Evolutionary conservation across 2,329 filamentous ascomycete species (phyloP), one percentile per base, ranked within the genome.

Genomic region (Talaromyces albobiverticillius): DNA sequence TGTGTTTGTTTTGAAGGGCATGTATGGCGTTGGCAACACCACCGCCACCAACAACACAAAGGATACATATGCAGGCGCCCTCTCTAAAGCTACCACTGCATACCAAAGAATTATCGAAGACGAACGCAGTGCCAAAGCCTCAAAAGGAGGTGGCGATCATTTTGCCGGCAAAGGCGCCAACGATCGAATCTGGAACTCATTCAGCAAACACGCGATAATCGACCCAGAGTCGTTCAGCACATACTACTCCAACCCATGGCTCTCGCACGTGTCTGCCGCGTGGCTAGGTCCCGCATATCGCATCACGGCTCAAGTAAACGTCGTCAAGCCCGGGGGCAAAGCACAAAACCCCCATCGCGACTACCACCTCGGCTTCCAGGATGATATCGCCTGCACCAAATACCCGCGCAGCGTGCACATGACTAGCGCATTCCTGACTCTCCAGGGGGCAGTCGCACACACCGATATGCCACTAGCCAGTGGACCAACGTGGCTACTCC

Each of bases 331-430:
- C 0, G 81, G 82, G 16, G 81, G 81, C 0, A 70, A 75, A 32
- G 73, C 84, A 0, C 84, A 87, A 61, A 76, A 79, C 25, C 73
- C 72, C 7, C 84, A 87, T 62, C 75, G 83, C 1, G 84, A 87
- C 62, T 86, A 86, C 62, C 83, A 86, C 61, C 74, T 87, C 1
- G 84, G 83, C 0, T 86, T 86, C 67, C 82, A 84, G 64, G 80
- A 77, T 0, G 63, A 73, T 2, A 74, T 75, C 6, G 69, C 68
- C 1, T 77, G 74, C 41, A 71, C 73, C 0, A 67, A 62, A 16
- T 82, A 79, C 56, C 83, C 83, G 0, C 75, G 72, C 36, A 74
- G 74, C 0, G 73, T 78, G 64, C 84, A 87, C 41, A 59, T 76
- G 1, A 76, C 81, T 0, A 81, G 75, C 23, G 81, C 82, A 61